Percentiles rank a stretch among this genome's conserved stretches.
phyloP scores from a whole-genome alignment of 495 filamentous ascomycete species.

The Chaetomium fimeti region DNA sequence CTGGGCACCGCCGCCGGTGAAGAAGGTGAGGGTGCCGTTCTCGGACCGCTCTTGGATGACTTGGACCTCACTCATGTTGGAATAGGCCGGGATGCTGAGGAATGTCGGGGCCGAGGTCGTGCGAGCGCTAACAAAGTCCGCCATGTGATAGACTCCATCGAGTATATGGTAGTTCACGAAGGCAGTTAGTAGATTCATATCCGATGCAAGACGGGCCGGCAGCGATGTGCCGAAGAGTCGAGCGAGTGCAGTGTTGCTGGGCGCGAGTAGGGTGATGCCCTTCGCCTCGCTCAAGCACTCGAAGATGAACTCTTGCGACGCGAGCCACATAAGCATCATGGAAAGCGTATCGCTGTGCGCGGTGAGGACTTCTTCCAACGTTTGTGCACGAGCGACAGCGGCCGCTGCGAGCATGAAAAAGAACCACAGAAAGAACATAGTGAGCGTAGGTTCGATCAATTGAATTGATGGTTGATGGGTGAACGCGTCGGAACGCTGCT shows the following conservation, averaged over 20 bases:
- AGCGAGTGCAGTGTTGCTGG: slow-evolving; percentile 58
- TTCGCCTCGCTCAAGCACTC: slow-evolving; percentile 40
- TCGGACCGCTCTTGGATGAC: slow-evolving; percentile 34
- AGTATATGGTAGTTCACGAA: slow-evolving; percentile 66
- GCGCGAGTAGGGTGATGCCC: slow-evolving; percentile 65
- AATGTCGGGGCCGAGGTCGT: slow-evolving; percentile 48
- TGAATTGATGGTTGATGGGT: background rate
- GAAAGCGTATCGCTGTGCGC: slow-evolving; percentile 43
- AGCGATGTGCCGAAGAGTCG: slow-evolving; percentile 38
- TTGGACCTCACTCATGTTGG: slow-evolving; percentile 47
- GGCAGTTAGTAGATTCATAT: slow-evolving; percentile 45
- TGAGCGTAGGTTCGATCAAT: slow-evolving; percentile 1
- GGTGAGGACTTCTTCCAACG: slow-evolving; percentile 39
- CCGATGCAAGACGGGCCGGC: slow-evolving; percentile 29
- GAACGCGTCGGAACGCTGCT: no score
- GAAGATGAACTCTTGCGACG: slow-evolving; percentile 41
- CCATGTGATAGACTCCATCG: slow-evolving; percentile 50
- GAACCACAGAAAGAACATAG: slow-evolving; percentile 43
- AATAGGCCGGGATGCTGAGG: slow-evolving; percentile 51
- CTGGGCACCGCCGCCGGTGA: slow-evolving; percentile 41
- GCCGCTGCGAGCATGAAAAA: slow-evolving; percentile 32
- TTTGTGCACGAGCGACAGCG: slow-evolving; percentile 18
- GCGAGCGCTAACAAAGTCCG: slow-evolving; percentile 38
- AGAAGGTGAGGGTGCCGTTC: slow-evolving; percentile 39
- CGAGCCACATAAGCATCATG: slow-evolving; percentile 47